Conservation (phyloP, 2,329 filamentous ascomycete genomes). For the Clonostachys chloroleuca region DNA sequence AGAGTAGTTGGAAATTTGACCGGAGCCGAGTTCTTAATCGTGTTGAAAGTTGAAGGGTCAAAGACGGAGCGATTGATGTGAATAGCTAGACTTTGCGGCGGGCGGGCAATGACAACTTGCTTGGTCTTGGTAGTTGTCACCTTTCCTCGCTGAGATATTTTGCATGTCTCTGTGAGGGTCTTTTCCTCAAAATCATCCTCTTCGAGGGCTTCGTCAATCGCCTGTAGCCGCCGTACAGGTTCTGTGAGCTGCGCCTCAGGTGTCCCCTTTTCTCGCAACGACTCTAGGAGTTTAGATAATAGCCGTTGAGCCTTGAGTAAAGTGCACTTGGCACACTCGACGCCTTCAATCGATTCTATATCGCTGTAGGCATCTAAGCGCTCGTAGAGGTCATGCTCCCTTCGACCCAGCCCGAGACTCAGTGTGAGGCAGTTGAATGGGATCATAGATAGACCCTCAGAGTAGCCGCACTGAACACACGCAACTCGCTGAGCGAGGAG, state of each 20-base stretch:
- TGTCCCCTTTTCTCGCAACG: conserved; percentile 21
- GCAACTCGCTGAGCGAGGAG: conserved; percentile 83
- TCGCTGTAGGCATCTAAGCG: conserved; percentile 81
- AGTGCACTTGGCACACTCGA: conserved; percentile 90
- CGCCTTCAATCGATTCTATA: conserved; percentile 80
- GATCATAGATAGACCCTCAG: conserved; percentile 83
- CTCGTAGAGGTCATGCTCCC: conserved; percentile 67
- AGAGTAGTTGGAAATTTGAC: conserved; percentile 73
- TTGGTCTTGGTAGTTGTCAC: conserved; percentile 81
- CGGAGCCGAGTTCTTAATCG: conserved; percentile 78
- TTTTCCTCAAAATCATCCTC: conserved; percentile 76
- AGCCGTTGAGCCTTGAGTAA: conserved; percentile 54
- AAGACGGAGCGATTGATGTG: conserved; percentile 93
- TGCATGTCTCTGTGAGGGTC: conserved; percentile 59
- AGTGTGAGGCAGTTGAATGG: conserved; percentile 93
- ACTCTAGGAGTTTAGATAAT: conserved; percentile 40
- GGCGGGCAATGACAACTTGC: conserved; percentile 78
- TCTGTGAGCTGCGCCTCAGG: conserved; percentile 47
- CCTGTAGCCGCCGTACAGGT: conserved; percentile 51
- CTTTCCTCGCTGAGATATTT: conserved; percentile 61
- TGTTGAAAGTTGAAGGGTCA: conserved; percentile 72
- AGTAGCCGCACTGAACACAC: conserved; percentile 80
- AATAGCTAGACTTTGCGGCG: conserved; percentile 75
- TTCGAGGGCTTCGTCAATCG: conserved; percentile 67
- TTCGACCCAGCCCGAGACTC: conserved; percentile 61